These are phyloP conservation scores for Aspergillus sergii DNA, from an alignment of 2,329 filamentous ascomycete genomes.

Conservation along the genomic window DNA sequence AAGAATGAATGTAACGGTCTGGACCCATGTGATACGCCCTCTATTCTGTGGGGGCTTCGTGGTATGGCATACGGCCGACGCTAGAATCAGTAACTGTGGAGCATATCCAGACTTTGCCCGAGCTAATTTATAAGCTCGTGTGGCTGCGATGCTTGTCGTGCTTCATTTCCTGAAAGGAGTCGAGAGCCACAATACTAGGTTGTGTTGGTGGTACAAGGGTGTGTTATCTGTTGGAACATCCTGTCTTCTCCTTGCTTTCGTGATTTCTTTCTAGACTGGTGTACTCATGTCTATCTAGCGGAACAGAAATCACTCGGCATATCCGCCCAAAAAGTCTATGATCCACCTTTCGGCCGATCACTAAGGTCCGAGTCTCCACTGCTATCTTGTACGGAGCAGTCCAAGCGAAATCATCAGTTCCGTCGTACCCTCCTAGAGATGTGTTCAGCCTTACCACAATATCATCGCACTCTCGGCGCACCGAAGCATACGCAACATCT, in stretches of 20 bases:
- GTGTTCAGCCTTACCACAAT: not conserved
- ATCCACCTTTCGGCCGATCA: not conserved
- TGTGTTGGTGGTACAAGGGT: not conserved
- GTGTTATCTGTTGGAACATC: not conserved
- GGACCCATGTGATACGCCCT: not conserved
- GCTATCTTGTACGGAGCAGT: no score
- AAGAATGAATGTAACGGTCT: not conserved
- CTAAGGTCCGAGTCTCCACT: not conserved
- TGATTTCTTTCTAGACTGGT: accelerated
- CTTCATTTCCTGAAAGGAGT: no score
- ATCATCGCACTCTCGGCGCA: not conserved
- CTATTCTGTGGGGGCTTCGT: not conserved
- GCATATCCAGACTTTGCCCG: not conserved
- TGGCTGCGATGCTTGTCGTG: not conserved
- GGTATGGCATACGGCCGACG: not conserved
- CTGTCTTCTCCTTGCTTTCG: not conserved
- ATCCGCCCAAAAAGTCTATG: not conserved
- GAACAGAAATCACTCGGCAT: not conserved
- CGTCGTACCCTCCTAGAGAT: not conserved
- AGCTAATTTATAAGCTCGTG: not conserved
- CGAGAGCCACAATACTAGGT: not conserved
- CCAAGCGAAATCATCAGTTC: not conserved
- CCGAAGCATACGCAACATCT: not conserved
- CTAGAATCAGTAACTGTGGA: not conserved
- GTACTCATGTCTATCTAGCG: not conserved